Base-by-base conservation (phyloP, 2,329 filamentous ascomycete species). In the Scleromitrula shiraiana region DNA sequence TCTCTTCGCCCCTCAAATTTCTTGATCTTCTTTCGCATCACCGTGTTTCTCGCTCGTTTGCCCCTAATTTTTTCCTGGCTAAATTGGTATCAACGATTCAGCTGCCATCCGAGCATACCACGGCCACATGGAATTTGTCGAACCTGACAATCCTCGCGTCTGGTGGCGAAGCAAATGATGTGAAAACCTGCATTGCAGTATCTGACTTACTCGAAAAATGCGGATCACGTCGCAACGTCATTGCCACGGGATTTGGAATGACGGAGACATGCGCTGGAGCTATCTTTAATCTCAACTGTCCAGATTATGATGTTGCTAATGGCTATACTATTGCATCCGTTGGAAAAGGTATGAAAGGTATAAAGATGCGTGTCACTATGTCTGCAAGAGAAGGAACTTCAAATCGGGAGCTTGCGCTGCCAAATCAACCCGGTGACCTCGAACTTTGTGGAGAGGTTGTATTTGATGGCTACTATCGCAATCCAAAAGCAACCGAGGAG, bases 231-330 rank as follows among this genome's bases (percentile, higher is more conserved):
- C 15, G n/a, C 0, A 56, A 64, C 6, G 61, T 69, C 6, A 64
- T 75, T 14, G 53, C 51, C 2, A 64, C 72, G 0, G 71, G 67
- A 0, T 75, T 70, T 33, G 69, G 73, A 7, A 71, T 75, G 71
- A 76, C 72, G 0, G 74, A 77, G 60, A 77, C 72, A 0, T 77
- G 73, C 52, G 73, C 71, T 0, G 73, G 73, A 0, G 53, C 62
- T 3, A 73, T 75, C 17, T 75, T 64, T 40, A 58, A 50, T 61
- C 27, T 53, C 0, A 43, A 63, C 0, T 73, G 67, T 42, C 73
- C 74, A 0, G 30, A 41, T 0, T 68, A 67, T 45, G 72, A 75
- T 45, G 17, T 66, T 0, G 40, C 51, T 0, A 46, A 56, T 1
- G 50, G 51, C 1, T 41, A 42, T 2, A 56, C 60, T 14, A 65